These are phyloP conservation scores for Naegleria lovaniensis DNA, from an alignment of 208 protist species.

Conservation along the genomic window DNA sequence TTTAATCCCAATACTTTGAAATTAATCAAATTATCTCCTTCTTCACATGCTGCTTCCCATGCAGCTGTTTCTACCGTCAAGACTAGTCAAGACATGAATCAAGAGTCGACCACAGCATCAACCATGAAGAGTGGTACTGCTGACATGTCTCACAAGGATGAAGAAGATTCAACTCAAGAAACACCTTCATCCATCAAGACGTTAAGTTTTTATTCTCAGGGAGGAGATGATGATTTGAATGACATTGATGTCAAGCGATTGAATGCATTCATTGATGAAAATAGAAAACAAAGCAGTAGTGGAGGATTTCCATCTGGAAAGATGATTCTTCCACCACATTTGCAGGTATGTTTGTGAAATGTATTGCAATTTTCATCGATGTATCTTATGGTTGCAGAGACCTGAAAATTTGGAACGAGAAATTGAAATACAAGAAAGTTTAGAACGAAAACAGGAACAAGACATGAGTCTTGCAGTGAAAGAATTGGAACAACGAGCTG, in stretches of 20 bases:
- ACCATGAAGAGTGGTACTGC: too few relatives aligned
- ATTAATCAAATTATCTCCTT: not conserved
- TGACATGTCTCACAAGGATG: not conserved
- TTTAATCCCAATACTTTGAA: not conserved
- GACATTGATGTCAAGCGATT: not conserved
- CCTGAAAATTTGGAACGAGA: not conserved
- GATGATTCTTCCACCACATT: not conserved
- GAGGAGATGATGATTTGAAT: not conserved
- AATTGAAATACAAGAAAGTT: not conserved
- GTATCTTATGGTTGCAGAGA: too few relatives aligned
- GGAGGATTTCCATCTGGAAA: not conserved
- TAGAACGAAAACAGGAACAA: not conserved
- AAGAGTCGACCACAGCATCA: not conserved
- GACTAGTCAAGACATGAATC: not conserved
- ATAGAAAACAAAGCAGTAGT: not conserved
- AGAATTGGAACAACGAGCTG: not conserved
- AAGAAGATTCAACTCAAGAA: not conserved
- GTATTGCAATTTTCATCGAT: too few relatives aligned
- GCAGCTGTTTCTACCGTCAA: not conserved
- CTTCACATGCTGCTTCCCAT: not conserved
- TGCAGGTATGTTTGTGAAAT: not conserved
- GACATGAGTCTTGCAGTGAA: not conserved
- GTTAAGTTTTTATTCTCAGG: not conserved
- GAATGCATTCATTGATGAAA: not conserved
- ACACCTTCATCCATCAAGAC: not conserved